phyloP scores from a whole-genome alignment of 371 early-diverging fungal genomes.

The Circinella minor region DNA sequence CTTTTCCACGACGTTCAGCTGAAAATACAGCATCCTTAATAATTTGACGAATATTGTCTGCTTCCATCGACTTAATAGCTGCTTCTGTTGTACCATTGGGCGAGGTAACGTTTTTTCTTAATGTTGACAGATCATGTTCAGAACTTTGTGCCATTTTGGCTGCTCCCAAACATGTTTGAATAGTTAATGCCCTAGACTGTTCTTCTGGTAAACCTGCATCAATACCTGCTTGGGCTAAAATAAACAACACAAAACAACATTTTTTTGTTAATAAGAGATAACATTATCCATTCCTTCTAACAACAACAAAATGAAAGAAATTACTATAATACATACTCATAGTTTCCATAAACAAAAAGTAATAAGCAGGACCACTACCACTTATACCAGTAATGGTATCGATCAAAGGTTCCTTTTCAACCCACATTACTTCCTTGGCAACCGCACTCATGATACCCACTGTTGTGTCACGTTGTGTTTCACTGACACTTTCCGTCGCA shows the following conservation, averaged over 20 bases:
- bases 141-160: slow-evolving; percentile 81
- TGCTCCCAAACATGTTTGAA: slow-evolving; percentile 91
- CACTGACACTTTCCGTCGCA: slow-evolving; percentile 63
- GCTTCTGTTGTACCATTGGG: slow-evolving; percentile 96
- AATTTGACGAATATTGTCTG: slow-evolving; percentile 59
- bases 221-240: slow-evolving; percentile 74
- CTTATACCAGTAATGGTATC: slow-evolving; percentile 90
- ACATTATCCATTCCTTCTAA: too few species aligned
- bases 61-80: slow-evolving; percentile 81
- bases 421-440: slow-evolving; percentile 81
- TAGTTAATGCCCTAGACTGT: slow-evolving; percentile 78
- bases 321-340: slow-evolving; percentile 56
- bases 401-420: slow-evolving; percentile 74
- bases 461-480: slow-evolving; percentile 68
- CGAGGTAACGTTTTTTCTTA: slow-evolving; percentile 87
- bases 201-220: slow-evolving; percentile 78
- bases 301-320: too few species aligned
- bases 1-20: slow-evolving; percentile 71
- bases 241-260: too few species aligned
- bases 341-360: slow-evolving; percentile 90
- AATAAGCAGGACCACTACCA: slow-evolving; percentile 95
- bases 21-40: slow-evolving; percentile 68
- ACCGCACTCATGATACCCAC: slow-evolving; percentile 72
- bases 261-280: too few species aligned
- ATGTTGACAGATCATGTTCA: slow-evolving; percentile 74